A percentile compares a stretch with the other conserved stretches of the same genome.
phyloP scores from a whole-genome alignment of 805 yeast species.

The Suhomyces sp. region DNA sequence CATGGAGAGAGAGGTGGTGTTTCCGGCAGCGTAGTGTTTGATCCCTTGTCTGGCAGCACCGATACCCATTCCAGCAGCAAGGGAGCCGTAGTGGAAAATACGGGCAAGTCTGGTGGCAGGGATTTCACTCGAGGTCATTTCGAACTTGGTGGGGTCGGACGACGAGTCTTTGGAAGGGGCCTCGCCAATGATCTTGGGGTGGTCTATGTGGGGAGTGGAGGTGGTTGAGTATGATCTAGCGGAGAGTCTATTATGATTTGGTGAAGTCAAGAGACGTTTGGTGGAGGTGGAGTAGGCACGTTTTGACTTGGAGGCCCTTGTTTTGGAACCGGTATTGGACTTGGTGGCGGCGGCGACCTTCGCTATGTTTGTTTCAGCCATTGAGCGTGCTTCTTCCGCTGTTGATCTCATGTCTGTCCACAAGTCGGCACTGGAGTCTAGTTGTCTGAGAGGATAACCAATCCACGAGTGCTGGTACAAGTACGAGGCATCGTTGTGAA shows the following conservation, averaged over 20 bases:
- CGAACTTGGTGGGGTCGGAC: conserved; percentile 7
- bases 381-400: conserved; percentile 8
- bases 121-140: conserved; percentile 56
- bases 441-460: conserved; percentile 18
- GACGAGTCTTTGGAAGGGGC: conserved; percentile 6
- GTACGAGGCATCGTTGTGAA: conserved; percentile 18
- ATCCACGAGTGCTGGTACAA: conserved; percentile 22
- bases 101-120: conserved; percentile 88
- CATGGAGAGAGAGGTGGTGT: conserved; percentile 45
- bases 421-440: conserved; percentile 22
- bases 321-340: too few species aligned
- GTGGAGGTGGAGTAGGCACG: conserved; percentile 8
- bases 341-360: neutral
- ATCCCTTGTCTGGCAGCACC: conserved; percentile 81
- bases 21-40: conserved; percentile 60
- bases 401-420: conserved; percentile 17
- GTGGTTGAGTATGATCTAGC: conserved; percentile 4
- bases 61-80: conserved; percentile 88
- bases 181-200: conserved; percentile 6
- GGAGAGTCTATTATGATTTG: too few species aligned
- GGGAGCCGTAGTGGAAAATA: conserved; percentile 85
- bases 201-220: conserved; percentile 5
- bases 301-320: neutral
- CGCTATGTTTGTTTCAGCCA: conserved; percentile 5
- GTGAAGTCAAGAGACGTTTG: neutral